Conservation (phyloP, 805 yeast genomes). For the Candida tammaniensis region DNA sequence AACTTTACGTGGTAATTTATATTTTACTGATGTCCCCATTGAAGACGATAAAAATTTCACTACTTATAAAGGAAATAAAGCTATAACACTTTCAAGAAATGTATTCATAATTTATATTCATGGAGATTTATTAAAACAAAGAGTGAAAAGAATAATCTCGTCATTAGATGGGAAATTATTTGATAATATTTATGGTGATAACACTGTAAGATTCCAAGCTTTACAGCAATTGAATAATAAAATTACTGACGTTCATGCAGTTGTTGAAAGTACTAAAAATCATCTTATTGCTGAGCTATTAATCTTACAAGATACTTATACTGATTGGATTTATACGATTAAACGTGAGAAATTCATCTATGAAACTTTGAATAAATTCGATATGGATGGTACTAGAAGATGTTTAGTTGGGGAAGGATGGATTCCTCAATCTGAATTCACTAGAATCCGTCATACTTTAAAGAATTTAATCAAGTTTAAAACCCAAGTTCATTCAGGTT, state of each 20-base stretch:
- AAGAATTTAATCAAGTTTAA: conserved; percentile 43
- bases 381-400: conserved; percentile 63
- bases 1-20: conserved; percentile 41
- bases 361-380: conserved; percentile 60
- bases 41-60: conserved; percentile 7
- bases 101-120: conserved; percentile 40
- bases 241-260: conserved; percentile 29
- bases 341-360: conserved; percentile 58
- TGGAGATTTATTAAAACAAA: conserved; percentile 34
- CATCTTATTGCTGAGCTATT: conserved; percentile 38
- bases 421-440: conserved; percentile 60
- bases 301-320: conserved; percentile 32
- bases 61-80: conserved; percentile 4
- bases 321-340: conserved; percentile 32
- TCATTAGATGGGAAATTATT: conserved; percentile 38
- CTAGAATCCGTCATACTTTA: conserved; percentile 32
- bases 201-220: conserved; percentile 21
- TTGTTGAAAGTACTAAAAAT: conserved; percentile 31
- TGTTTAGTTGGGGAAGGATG: conserved; percentile 73
- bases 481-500: conserved; percentile 9
- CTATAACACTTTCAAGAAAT: conserved; percentile 24
- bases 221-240: conserved; percentile 30
- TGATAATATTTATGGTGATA: conserved; percentile 34
- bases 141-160: conserved; percentile 34
- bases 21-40: conserved; percentile 38